phyloP scores from a whole-genome alignment of 1,284 basidiomycete genomes.

The Omphalotus olearius region DNA sequence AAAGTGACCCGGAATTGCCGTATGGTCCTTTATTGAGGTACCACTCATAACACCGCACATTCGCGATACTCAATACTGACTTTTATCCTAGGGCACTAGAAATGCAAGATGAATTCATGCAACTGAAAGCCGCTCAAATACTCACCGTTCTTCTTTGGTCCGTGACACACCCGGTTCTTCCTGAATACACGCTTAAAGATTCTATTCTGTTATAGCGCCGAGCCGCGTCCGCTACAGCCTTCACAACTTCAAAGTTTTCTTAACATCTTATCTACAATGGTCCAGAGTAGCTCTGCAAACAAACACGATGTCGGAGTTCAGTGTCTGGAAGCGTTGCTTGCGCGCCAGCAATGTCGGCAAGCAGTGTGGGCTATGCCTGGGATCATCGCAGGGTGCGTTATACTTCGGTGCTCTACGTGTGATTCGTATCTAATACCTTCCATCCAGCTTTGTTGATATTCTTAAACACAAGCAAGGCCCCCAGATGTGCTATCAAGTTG shows the following conservation, averaged over 20 bases:
- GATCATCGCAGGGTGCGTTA: slow-evolving; percentile 57
- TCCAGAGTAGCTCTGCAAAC: slow-evolving; percentile 59
- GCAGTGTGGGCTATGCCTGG: slow-evolving; percentile 70
- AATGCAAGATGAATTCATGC: slow-evolving; percentile 89
- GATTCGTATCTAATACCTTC: not conserved
- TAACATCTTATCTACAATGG: slow-evolving; percentile 56
- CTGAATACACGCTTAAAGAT: not conserved
- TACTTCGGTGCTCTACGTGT: slow-evolving; percentile 1
- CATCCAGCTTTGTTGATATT: slow-evolving; percentile 70
- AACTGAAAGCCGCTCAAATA: slow-evolving; percentile 87
- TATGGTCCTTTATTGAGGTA: slow-evolving; percentile 84
- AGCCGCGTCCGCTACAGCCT: slow-evolving; percentile 46
- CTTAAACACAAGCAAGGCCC: slow-evolving; percentile 73
- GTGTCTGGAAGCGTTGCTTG: slow-evolving; percentile 83
- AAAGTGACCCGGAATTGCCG: slow-evolving; percentile 75
- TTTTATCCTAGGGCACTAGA: slow-evolving; percentile 60
- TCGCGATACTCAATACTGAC: slow-evolving; percentile 7
- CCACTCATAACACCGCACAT: slow-evolving; percentile 9
- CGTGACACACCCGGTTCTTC: slow-evolving; percentile 17
- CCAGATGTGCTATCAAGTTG: slow-evolving; percentile 95
- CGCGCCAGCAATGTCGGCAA: slow-evolving; percentile 74
- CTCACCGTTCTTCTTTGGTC: slow-evolving; percentile 82
- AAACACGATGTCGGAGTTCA: slow-evolving; percentile 90
- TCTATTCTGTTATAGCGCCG: slow-evolving; percentile 37
- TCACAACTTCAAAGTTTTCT: slow-evolving; percentile 68